Evolutionary conservation across 2,329 filamentous ascomycete genomes (phyloP).

Genomic region (Sclerotinia nivalis): DNA sequence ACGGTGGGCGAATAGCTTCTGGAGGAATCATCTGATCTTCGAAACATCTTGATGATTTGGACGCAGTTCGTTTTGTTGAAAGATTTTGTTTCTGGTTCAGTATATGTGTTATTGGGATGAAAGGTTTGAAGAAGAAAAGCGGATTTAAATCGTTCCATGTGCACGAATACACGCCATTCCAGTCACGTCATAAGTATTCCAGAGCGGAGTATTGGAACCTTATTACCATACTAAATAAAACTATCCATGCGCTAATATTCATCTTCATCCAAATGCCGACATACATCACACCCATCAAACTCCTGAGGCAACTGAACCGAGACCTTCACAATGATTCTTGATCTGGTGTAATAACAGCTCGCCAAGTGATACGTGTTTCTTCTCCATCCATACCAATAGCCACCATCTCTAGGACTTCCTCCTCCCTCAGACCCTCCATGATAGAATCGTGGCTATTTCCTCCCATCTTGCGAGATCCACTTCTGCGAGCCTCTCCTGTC

Average conservation of each 20-base stretch:
- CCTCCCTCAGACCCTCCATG: not conserved
- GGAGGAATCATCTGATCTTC: not conserved
- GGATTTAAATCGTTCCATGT: not conserved
- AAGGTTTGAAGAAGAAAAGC: not conserved
- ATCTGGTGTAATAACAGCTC: not conserved
- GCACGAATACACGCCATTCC: not conserved
- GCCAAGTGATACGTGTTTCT: not conserved
- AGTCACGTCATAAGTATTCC: not conserved
- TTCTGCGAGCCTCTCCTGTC: not conserved
- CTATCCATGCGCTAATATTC: not conserved
- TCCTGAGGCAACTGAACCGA: too few relatives aligned
- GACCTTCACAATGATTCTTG: not conserved
- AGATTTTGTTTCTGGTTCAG: not conserved
- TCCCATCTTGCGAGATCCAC: not conserved
- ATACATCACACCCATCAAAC: too few relatives aligned
- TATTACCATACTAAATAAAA: not conserved
- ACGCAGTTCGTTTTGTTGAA: not conserved
- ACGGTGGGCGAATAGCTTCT: not conserved
- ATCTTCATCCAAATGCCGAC: too few relatives aligned
- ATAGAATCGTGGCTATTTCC: fast-evolving
- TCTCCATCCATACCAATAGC: not conserved
- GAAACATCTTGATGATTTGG: not conserved
- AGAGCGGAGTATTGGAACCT: not conserved
- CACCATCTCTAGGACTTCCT: not conserved
- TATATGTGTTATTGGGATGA: not conserved